Base-by-base conservation (phyloP, 2,329 filamentous ascomycete species). In the Aspergillus ruber region DNA sequence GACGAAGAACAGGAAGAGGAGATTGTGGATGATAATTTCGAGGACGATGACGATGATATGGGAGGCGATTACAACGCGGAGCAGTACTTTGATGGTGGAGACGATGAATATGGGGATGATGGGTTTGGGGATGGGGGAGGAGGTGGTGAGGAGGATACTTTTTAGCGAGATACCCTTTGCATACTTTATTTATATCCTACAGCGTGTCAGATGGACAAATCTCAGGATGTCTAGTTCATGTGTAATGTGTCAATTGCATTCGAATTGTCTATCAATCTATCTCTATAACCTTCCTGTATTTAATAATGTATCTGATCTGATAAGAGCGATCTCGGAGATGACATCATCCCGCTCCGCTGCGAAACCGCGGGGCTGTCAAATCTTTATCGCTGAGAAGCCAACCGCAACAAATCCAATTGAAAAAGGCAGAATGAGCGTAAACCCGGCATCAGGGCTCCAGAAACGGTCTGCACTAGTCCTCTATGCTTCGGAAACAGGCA, bases 401-500 rank as follows among this genome's bases (percentile, higher is more conserved):
- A 25, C 45, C 40, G 43, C 15, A 45, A 15, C 29, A 18, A 15
- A 15, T 43, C n/a, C 41, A 43, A 6, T 20, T 38, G 8, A n/a
- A 27, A 17, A 12, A 9, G 12, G 12, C 56, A 62, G 46, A 6
- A 68, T 66, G 65, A 56, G 47, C 27, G 53, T 51, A 45, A 51
- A 47, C 21, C 53, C 47, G 40, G 43, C 48, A 17, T 38, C 47
- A 25, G 42, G 44, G 27, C 46, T 39, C 21, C 45, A 44, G 40
- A 58, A 43, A 38, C 53, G 78, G 56, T 78, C 72, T 38, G 81
- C 79, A 44, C 79, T 95, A 56, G 77, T 98, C 49, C 78, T 95
- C 29, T 98, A 95, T 70, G 93, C 89, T 47, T 94, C 91, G 35
- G 93, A 98, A 73, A 97, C 90, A 18, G 93, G 93, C 48, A 96